phyloP scores from a whole-genome alignment of 306 rosid species.

The Cicer yamashitae region DNA sequence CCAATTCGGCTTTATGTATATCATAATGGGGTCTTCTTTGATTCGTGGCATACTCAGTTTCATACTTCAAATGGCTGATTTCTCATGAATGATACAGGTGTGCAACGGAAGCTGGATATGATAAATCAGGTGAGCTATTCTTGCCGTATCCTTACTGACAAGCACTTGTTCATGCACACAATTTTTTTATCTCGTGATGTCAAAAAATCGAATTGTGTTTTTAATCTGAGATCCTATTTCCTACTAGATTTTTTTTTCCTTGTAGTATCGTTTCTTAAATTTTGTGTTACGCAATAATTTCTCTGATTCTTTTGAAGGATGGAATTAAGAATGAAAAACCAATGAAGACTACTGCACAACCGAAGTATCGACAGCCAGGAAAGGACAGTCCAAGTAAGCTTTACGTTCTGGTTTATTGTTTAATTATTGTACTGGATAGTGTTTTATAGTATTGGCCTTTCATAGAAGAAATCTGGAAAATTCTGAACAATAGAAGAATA shows the following conservation, averaged over 20 bases:
- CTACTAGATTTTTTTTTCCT: background rate
- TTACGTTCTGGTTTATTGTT: background rate
- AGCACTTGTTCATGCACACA: background rate
- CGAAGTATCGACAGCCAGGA: constrained; percentile 74
- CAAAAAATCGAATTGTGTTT: background rate
- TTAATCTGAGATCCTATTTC: background rate
- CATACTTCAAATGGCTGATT: background rate
- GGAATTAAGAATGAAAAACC: constrained; percentile 61
- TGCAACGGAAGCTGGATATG: constrained; percentile 91
- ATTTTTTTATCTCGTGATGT: background rate
- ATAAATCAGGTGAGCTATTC: constrained; percentile 64
- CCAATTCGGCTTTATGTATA: constrained; percentile 8
- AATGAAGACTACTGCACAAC: constrained; percentile 59
- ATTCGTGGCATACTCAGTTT: background rate
- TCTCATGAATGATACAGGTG: constrained; percentile 70
- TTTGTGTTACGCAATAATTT: background rate
- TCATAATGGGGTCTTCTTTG: background rate
- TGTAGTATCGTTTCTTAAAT: background rate
- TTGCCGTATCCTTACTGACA: background rate
- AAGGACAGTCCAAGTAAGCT: constrained; percentile 76
- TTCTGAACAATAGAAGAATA: background rate
- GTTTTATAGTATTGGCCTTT: background rate
- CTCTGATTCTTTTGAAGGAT: constrained; percentile 54
- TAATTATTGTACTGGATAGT: background rate
- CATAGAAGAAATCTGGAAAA: background rate